Evolutionary conservation across 108 stramenopile species (phyloP), one percentile per base, ranked within the genome.

Genomic region (Pseudonitzschia delicatissima): DNA sequence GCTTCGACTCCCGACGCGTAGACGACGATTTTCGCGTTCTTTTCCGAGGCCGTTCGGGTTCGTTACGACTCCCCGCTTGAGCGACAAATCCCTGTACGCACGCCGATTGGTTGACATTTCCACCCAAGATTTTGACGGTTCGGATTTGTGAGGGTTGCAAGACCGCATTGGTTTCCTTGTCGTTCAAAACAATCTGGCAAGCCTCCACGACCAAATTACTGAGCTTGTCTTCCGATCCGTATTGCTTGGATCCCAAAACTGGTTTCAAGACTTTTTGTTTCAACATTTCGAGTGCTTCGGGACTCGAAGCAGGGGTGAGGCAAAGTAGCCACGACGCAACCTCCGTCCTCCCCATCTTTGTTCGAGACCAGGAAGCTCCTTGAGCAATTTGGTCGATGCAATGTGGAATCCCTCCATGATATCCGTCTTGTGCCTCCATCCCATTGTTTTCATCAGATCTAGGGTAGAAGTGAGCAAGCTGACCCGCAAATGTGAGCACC

Each of bases 1-100:
- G 97, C 97, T 81, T 99, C 99, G 28, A 99, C 74, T 11, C 96
- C 98, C 58, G 91, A 92, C n/a, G 88, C 96, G 79, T 95, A 99
- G 21, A 98, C 96, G 4, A 82, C 90, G 57, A 98, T 87, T 69
- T 97, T 97, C 28, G 93, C 94, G 55, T 98, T 79, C 58, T 75
- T 63, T 39, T 76, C 89, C 7, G 80, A 71, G 21, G 28, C 21
- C 40, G 85, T 94, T 12, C 90, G 37, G 31, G 82, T 76, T n/a
- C 8, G 91, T 87, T 77, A 96, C 96, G 4, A 95, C 66, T 21
- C 82, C 85, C 21, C 96, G 86, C n/a, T 44, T 88, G 83, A 7
- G 96, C 88, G 37, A 98, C 96, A 76, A 96, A 96, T 62, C 99
- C 99, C 48, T 83, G 77, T 37, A 99, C 68, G 18, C 97, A 87